Evolutionary conservation across 2,329 filamentous ascomycete genomes (phyloP), one percentile per base, ranked within the genome.

Genomic region (Stagonosporopsis cucurbitacearum): DNA sequence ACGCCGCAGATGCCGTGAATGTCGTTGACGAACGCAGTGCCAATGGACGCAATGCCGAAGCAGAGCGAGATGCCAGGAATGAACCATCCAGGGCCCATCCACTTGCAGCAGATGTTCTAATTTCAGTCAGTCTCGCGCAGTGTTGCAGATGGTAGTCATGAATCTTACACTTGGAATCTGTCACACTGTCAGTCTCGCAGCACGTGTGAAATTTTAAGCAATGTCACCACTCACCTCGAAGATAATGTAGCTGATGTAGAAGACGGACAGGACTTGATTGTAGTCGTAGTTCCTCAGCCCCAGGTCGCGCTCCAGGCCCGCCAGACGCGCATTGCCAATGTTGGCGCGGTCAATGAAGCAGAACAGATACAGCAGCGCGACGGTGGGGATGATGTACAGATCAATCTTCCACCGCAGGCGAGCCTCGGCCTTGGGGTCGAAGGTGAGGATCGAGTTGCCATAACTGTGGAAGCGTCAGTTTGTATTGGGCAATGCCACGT

Each of bases 291-390:
- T 82, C 12, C 69, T 73, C 51, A 91, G 74, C 0, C 77, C 69
- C 1, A 91, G 80, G 48, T 90, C 88, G 30, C 77, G 79, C 51
- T 88, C 85, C 19, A 91, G 77, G 0, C 87, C 87, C 3, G 87
- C 87, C 17, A 90, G 77, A 59, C 81, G 82, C 2, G 87, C 88
- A 70, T 90, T 91, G n/a, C 87, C 88, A 33, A 91, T 88, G 58
- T 90, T 91, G 22, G 88, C 86, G n/a, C 88, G 81, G 64, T 90
- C 88, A 60, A 90, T 89, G 73, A 90, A 90, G 75, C 87, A 90
- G 66, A 90, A 90, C 0, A 90, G 80, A 64, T 90, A 91, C 3
- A 91, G 76, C 0, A 90, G 54, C 0, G 87, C 77, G 0, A 90
- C 86, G 0, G 85, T 88, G 0, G 88, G 88, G 0, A 90, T 78